Percentiles rank a stretch among this genome's conserved stretches.
Conservation (phyloP, 129 eudicot species). For the Pittosporum tobira region DNA sequence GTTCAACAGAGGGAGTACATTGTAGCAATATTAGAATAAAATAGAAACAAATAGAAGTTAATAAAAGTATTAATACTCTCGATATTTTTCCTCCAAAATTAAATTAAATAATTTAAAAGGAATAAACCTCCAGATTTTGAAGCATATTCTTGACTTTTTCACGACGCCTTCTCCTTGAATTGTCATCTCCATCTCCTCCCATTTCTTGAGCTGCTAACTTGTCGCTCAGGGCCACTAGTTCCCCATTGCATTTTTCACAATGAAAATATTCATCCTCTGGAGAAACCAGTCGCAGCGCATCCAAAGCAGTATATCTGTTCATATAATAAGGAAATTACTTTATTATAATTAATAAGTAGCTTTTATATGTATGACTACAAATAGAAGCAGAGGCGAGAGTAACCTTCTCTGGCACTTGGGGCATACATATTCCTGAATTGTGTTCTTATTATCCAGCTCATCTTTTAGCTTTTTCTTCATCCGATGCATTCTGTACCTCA, state of each 20-base stretch:
- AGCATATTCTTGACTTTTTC: constrained; percentile 70
- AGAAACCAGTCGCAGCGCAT: constrained; percentile 66
- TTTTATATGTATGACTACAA: no score
- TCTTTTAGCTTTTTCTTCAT: constrained; percentile 79
- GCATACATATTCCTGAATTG: constrained; percentile 83
- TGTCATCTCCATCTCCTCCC: constrained; percentile 93
- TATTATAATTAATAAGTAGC: no score
- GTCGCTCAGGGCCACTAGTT: constrained; percentile 87
- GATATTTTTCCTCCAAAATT: no score
- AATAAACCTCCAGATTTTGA: constrained; percentile 65
- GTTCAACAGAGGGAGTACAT: no score
- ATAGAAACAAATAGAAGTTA: background rate
- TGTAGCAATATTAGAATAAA: no score
- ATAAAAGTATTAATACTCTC: background rate
- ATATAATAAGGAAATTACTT: no score
- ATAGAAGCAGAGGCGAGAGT: background rate
- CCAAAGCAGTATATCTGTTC: constrained; percentile 89
- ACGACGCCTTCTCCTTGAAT: constrained; percentile 80
- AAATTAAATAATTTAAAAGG: background rate
- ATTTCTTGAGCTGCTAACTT: constrained; percentile 70
- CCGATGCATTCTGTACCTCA: constrained; percentile 89
- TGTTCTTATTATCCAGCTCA: constrained; percentile 77
- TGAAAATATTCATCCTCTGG: constrained; percentile 66
- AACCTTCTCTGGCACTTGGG: constrained; percentile 66
- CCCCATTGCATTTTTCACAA: constrained; percentile 84